phyloP scores from a whole-genome alignment of 257 asterid species.

The Apocynum venetum region DNA sequence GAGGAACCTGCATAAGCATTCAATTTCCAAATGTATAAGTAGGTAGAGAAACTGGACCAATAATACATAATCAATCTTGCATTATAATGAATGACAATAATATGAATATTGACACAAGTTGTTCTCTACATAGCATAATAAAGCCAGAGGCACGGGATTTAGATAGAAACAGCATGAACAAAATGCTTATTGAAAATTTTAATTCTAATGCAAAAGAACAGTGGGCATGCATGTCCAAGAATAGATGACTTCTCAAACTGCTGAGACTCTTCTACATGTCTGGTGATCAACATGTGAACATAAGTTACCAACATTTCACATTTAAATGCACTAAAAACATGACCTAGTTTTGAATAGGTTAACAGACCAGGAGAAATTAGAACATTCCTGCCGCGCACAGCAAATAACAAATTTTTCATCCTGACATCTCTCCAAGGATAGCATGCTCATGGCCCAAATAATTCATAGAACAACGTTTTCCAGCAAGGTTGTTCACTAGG shows the following conservation, averaged over 20 bases:
- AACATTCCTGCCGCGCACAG: not conserved
- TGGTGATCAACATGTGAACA: not conserved
- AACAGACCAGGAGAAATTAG: not conserved
- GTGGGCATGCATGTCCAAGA: not conserved
- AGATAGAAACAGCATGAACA: not conserved
- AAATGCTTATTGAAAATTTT: not conserved
- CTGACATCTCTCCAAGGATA: not conserved
- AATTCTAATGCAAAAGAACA: not conserved
- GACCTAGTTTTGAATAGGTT: not conserved
- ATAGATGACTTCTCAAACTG: not conserved
- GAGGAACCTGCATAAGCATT: slow-evolving; percentile 53
- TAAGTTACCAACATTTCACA: not conserved
- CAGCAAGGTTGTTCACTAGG: not conserved
- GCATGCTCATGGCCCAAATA: not conserved
- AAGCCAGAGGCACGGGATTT: not conserved
- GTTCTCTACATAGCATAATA: not conserved
- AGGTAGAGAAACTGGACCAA: not conserved
- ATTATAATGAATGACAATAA: not conserved
- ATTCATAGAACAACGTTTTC: not conserved
- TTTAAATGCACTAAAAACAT: not conserved
- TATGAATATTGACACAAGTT: not conserved
- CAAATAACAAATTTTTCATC: not conserved
- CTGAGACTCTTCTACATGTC: not conserved
- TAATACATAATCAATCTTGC: not conserved
- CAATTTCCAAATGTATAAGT: not conserved